A percentile compares a stretch with the other conserved stretches of the same genome.
Evolutionary conservation across 768 basidiomycete genomes (phyloP).

Genomic region (Boletus reticulatus): DNA sequence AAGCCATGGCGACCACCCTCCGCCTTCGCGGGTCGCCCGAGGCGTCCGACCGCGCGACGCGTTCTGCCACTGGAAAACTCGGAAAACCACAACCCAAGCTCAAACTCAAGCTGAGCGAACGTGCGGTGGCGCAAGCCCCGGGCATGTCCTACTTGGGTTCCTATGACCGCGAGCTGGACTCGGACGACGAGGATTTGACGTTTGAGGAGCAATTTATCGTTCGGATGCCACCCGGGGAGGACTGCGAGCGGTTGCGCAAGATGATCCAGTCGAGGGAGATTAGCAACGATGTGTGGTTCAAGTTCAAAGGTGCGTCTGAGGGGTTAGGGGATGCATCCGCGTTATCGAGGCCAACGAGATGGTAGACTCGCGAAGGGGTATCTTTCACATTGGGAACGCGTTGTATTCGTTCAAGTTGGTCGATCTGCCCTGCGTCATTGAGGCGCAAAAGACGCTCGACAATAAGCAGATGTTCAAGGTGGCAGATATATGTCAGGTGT

Average conservation of each 20-base stretch:
- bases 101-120: slow-evolving; percentile 85
- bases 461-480: slow-evolving; percentile 98
- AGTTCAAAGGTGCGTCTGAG: slow-evolving; percentile 77
- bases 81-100: slow-evolving; percentile 68
- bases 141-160: slow-evolving; percentile 88
- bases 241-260: slow-evolving; percentile 75
- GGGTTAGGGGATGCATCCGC: neutral
- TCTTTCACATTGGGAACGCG: slow-evolving; percentile 81
- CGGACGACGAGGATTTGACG: slow-evolving; percentile 89
- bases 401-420: slow-evolving; percentile 91
- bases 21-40: slow-evolving; percentile 31
- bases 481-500: slow-evolving; percentile 95
- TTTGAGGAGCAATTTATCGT: slow-evolving; percentile 98
- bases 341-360: slow-evolving; percentile 11
- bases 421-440: slow-evolving; percentile 91
- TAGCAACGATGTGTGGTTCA: slow-evolving; percentile 90
- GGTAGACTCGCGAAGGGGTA: slow-evolving; percentile 84
- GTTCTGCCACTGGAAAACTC: slow-evolving; percentile 48
- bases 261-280: slow-evolving; percentile 80
- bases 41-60: slow-evolving; percentile 50
- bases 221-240: slow-evolving; percentile 81
- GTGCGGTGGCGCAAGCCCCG: slow-evolving; percentile 74
- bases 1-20: slow-evolving; percentile 35
- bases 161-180: slow-evolving; percentile 93
- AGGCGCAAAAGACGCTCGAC: slow-evolving; percentile 94